phyloP scores from a whole-genome alignment of 768 basidiomycete genomes.

The Pisolithus marmoratus region DNA sequence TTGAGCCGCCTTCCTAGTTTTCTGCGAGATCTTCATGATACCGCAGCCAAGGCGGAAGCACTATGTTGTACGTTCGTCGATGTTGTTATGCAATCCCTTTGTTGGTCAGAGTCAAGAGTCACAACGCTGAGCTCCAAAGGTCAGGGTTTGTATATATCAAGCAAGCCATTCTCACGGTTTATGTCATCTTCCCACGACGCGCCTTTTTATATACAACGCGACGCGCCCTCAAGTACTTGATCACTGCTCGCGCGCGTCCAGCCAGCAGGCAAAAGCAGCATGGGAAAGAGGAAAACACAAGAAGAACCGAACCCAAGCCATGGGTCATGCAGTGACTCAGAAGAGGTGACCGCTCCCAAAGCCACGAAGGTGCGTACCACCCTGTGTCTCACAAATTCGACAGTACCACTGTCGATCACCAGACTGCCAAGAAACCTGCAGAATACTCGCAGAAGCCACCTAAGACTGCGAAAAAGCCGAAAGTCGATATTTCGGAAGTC shows the following conservation, averaged over 20 bases:
- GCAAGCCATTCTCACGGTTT: slow-evolving; percentile 20
- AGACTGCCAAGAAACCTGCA: slow-evolving; percentile 1
- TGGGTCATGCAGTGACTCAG: background rate
- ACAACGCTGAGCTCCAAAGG: slow-evolving; percentile 3
- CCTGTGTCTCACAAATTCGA: background rate
- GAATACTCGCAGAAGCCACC: slow-evolving; percentile 7
- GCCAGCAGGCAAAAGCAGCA: background rate
- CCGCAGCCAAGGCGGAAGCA: slow-evolving; percentile 43
- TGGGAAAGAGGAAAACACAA: slow-evolving; percentile 14
- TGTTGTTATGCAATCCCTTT: background rate
- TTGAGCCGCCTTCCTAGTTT: slow-evolving; percentile 74
- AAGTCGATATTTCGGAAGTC: slow-evolving; percentile 7
- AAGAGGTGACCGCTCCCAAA: background rate
- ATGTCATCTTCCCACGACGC: background rate
- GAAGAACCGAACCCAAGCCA: slow-evolving; percentile 9
- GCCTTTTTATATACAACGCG: slow-evolving; percentile 3
- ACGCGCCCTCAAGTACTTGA: slow-evolving; percentile 1
- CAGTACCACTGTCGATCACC: background rate
- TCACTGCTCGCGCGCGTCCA: background rate
- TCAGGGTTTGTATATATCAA: slow-evolving; percentile 29
- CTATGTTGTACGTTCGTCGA: slow-evolving; percentile 7
- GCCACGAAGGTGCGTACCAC: background rate
- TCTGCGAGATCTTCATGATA: slow-evolving; percentile 83
- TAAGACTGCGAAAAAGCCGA: slow-evolving; percentile 34
- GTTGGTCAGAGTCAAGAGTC: slow-evolving; percentile 4